These are phyloP conservation scores for Cyberlindnera bimundalis DNA, from an alignment of 805 yeast species.

Conservation along the genomic window DNA sequence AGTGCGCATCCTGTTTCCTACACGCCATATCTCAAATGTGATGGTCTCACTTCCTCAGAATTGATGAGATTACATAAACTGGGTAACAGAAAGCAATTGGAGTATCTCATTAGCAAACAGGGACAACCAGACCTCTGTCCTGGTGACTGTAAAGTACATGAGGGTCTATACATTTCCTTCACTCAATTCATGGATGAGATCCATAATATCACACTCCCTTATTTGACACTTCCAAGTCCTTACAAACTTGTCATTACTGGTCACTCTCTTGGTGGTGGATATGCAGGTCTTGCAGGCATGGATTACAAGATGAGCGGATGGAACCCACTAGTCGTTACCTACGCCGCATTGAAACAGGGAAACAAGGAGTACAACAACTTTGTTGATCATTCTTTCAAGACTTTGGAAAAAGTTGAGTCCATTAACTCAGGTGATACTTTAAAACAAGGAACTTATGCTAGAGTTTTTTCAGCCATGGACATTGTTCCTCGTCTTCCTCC, in stretches of 20 bases:
- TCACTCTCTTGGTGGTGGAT: slow-evolving; percentile 76
- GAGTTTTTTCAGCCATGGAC: slow-evolving; percentile 59
- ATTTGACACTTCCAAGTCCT: slow-evolving; percentile 41
- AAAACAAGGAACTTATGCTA: slow-evolving; percentile 33
- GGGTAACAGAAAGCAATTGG: too few relatives aligned
- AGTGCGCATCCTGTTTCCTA: slow-evolving; percentile 10
- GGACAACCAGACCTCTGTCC: slow-evolving; percentile 40
- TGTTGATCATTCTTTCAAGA: slow-evolving; percentile 48
- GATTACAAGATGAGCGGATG: slow-evolving; percentile 57
- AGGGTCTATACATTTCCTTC: slow-evolving; percentile 55
- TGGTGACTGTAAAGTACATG: slow-evolving; percentile 52
- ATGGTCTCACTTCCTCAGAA: neutral
- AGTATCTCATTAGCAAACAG: too few relatives aligned
- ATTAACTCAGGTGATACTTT: slow-evolving; percentile 31
- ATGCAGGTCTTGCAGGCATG: slow-evolving; percentile 58
- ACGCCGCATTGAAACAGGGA: slow-evolving; percentile 66
- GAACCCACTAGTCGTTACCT: slow-evolving; percentile 54
- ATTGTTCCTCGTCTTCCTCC: slow-evolving; percentile 61
- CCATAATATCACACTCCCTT: slow-evolving; percentile 29
- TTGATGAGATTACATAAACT: slow-evolving; percentile 1
- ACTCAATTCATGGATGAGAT: slow-evolving; percentile 40
- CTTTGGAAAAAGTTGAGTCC: slow-evolving; percentile 29
- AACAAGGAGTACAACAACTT: slow-evolving; percentile 46
- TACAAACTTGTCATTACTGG: slow-evolving; percentile 58
- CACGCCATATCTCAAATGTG: slow-evolving; percentile 3